Evolutionary conservation across 1,284 basidiomycete genomes (phyloP).

Genomic region (Sanghuangporus weigelae): DNA sequence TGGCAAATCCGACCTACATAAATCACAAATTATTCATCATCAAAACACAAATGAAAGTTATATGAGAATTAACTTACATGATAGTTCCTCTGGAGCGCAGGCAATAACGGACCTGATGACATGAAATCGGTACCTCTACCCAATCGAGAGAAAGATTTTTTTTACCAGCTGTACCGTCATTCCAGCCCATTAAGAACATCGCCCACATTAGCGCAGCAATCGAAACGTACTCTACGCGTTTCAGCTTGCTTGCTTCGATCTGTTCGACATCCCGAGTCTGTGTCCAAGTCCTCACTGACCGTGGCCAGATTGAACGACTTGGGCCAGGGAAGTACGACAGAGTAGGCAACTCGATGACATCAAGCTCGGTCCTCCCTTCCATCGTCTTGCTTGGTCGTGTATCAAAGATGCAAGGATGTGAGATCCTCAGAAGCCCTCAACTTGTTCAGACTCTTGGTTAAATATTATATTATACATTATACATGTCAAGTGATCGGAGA

Average conservation of each 20-base stretch:
- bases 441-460: no score
- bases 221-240: constrained; percentile 4
- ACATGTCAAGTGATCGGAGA: no score
- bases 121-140: background rate
- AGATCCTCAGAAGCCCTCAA: no score
- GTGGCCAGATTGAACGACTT: background rate
- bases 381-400: background rate
- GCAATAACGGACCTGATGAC: constrained; percentile 6
- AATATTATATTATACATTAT: no score
- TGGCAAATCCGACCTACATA: constrained; percentile 34
- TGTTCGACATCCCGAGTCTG: background rate
- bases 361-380: background rate
- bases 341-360: background rate
- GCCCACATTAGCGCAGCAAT: constrained; percentile 32
- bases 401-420: no score
- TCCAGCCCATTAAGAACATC: constrained; percentile 14
- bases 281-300: background rate
- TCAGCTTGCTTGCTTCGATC: background rate
- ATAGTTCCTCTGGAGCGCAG: constrained; percentile 37
- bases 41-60: background rate
- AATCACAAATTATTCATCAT: background rate
- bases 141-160: background rate
- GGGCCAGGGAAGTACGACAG: background rate
- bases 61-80: constrained; percentile 26
- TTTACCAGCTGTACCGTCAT: constrained; percentile 10